A percentile compares a stretch with the other conserved stretches of the same genome.
Evolutionary conservation across 257 asterid genomes (phyloP).

Genomic region (Orobanche coerulescens): DNA sequence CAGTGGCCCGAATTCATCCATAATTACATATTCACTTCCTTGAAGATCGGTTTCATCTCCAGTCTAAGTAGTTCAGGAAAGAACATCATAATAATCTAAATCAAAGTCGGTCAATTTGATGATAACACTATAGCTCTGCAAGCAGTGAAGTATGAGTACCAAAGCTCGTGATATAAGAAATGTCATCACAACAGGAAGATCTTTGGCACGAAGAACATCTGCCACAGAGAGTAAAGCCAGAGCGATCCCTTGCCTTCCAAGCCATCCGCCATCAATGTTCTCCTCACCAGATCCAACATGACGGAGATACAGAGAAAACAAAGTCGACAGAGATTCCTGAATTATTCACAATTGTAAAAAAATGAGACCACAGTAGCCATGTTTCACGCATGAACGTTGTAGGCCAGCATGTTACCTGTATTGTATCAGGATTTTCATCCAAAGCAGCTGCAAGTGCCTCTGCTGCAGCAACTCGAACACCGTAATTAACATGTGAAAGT

Average conservation of each 20-base stretch:
- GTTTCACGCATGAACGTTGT: conserved; percentile 10
- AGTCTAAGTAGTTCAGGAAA: neutral
- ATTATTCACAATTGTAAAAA: conserved; percentile 21
- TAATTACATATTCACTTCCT: neutral
- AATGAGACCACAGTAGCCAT: conserved; percentile 14
- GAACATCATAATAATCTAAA: conserved; percentile 1
- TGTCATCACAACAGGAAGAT: conserved; percentile 97
- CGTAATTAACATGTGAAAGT: conserved; percentile 77
- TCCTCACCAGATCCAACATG: conserved; percentile 56
- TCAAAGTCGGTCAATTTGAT: neutral
- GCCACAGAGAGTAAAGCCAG: conserved; percentile 74
- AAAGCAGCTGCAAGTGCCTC: conserved; percentile 97
- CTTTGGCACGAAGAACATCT: conserved; percentile 89
- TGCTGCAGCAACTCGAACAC: conserved; percentile 89
- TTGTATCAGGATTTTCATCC: conserved; percentile 93
- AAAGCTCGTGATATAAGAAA: conserved; percentile 93
- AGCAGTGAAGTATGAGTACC: conserved; percentile 41
- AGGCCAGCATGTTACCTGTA: conserved; percentile 48
- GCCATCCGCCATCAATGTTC: conserved; percentile 70
- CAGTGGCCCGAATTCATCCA: conserved; percentile 9
- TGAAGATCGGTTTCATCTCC: neutral
- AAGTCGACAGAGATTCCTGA: conserved; percentile 83
- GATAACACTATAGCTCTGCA: neutral
- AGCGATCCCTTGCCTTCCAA: conserved; percentile 95
- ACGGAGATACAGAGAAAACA: conserved; percentile 79